phyloP scores from a whole-genome alignment of 805 yeast species.

The Debaryomyces hansenii region DNA sequence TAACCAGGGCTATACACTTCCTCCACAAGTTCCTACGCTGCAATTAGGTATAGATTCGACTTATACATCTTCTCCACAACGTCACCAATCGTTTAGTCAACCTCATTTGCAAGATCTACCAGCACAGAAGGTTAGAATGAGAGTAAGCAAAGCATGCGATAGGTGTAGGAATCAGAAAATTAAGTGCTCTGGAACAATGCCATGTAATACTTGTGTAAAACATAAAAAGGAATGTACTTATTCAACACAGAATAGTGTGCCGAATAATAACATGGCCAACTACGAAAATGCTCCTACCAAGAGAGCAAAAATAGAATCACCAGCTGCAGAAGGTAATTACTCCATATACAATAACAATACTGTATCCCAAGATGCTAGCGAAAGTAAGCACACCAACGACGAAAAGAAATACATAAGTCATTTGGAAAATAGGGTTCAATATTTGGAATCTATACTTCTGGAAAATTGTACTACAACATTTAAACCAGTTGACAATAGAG shows the following conservation, averaged over 20 bases:
- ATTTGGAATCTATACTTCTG: conserved; percentile 34
- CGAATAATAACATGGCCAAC: background rate
- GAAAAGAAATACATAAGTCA: conserved; percentile 26
- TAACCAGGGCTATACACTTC: background rate
- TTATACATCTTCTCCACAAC: background rate
- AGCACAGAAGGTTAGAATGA: conserved; percentile 22
- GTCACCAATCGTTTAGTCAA: background rate
- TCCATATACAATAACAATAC: no score
- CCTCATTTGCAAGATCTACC: background rate
- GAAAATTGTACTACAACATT: conserved; percentile 12
- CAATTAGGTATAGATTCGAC: background rate
- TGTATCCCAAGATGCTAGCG: no score
- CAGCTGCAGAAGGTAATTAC: conserved; percentile 5
- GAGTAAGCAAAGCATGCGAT: conserved; percentile 57
- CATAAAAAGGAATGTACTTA: conserved; percentile 36
- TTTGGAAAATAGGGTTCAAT: conserved; percentile 41
- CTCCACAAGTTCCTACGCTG: background rate
- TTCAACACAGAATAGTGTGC: conserved; percentile 5
- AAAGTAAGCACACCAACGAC: conserved; percentile 12
- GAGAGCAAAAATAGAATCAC: conserved; percentile 6
- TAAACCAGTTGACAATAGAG: conserved; percentile 12
- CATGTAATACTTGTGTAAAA: conserved; percentile 49
- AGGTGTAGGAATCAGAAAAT: conserved; percentile 56
- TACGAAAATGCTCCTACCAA: conserved; percentile 5
- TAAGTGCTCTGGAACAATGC: conserved; percentile 55